Percentiles rank a stretch among this genome's conserved stretches.
Conservation (phyloP, 805 yeast genomes). For the Clavispora phyllophila region DNA sequence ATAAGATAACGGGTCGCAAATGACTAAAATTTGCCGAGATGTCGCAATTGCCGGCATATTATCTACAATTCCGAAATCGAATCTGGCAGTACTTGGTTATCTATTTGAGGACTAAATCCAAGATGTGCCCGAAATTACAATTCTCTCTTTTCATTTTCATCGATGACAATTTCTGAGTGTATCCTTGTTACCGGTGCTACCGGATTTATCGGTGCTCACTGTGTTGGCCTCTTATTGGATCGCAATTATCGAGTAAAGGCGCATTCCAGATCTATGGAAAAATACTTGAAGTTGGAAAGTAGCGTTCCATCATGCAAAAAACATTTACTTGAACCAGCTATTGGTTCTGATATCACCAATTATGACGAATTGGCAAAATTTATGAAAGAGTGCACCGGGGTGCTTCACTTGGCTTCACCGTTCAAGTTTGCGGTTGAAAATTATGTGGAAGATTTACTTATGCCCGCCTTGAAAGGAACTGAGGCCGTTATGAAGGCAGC, state of each 20-base stretch:
- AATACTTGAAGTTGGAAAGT: background rate
- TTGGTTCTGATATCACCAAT: constrained; percentile 4
- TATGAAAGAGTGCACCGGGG: constrained; percentile 3
- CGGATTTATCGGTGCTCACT: constrained; percentile 8
- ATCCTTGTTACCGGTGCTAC: constrained; percentile 7
- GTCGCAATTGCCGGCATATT: constrained; percentile 2
- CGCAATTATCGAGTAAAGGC: constrained; percentile 6
- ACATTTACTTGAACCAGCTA: constrained; percentile 1
- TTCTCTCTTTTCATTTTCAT: background rate
- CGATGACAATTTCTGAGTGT: constrained; percentile 2
- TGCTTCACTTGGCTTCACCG: constrained; percentile 57
- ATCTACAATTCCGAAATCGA: background rate
- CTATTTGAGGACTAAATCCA: background rate
- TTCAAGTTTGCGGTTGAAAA: constrained; percentile 40
- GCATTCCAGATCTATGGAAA: constrained; percentile 1
- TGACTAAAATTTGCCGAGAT: background rate
- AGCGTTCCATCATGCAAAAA: background rate
- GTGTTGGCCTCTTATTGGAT: constrained; percentile 3
- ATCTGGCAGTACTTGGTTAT: background rate
- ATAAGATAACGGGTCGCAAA: constrained; percentile 4
- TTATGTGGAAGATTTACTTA: constrained; percentile 45
- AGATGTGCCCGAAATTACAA: background rate
- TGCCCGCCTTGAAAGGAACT: constrained; percentile 54
- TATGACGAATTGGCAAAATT: background rate
- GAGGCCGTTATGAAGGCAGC: constrained; percentile 42